phyloP scores from a whole-genome alignment of 78 protist genomes.

The Pigoraptor vietnamica region DNA sequence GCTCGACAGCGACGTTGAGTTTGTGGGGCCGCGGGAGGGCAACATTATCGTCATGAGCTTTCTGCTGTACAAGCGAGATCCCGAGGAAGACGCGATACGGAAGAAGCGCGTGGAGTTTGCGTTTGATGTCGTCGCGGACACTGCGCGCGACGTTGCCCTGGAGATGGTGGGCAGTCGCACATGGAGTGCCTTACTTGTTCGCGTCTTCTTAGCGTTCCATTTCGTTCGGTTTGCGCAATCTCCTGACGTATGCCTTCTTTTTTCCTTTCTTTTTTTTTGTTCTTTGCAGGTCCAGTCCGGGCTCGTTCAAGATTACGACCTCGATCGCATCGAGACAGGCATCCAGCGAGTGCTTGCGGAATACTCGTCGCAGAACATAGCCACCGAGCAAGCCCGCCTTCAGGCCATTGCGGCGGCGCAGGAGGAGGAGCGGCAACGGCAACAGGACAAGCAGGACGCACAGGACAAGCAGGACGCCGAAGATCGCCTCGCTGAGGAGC shows the following conservation, averaged over 20 bases:
- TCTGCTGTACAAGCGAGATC: background rate
- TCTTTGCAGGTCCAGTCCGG: background rate
- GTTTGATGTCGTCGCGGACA: constrained; percentile 26
- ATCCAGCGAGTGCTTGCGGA: background rate
- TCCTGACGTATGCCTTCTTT: too few species aligned
- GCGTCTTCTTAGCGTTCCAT: background rate
- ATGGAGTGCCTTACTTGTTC: background rate
- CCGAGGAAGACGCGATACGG: background rate
- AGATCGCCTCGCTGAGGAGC: background rate
- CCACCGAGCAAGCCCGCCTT: too few species aligned
- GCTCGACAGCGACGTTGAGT: constrained; percentile 11
- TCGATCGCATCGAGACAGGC: background rate
- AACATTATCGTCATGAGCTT: background rate
- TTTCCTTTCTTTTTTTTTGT: too few species aligned
- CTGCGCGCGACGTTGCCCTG: constrained; percentile 26
- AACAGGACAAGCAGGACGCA: background rate
- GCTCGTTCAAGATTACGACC: background rate
- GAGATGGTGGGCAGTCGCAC: constrained; percentile 26
- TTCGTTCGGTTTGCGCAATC: too few species aligned
- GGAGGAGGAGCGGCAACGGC: background rate
- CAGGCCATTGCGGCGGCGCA: background rate
- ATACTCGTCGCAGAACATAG: too few species aligned
- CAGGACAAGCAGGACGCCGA: background rate
- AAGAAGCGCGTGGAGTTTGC: constrained; percentile 27
- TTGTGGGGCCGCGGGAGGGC: background rate